These are phyloP conservation scores for Clonostachys rhizophaga DNA, from an alignment of 2,329 filamentous ascomycete species.

Conservation along the genomic window DNA sequence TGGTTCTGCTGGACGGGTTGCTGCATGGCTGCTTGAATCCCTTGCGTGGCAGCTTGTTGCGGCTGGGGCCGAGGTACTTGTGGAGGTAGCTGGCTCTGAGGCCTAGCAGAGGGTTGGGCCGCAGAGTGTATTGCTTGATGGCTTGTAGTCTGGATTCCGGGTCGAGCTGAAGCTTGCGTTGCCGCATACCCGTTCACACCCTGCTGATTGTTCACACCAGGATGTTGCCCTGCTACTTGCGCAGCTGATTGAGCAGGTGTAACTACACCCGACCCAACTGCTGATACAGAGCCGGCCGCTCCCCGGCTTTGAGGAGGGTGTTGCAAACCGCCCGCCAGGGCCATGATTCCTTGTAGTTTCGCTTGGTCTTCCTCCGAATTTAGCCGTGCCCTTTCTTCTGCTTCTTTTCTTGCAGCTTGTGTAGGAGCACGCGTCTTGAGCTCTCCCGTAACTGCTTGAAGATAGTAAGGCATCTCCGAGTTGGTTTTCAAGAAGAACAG, in stretches of 20 bases:
- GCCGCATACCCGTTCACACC: no score
- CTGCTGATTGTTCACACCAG: neutral
- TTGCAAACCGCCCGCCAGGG: constrained; percentile 47
- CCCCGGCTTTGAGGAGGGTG: constrained; percentile 24
- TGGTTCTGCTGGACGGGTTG: neutral
- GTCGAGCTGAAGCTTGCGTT: neutral
- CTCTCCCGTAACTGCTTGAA: constrained; percentile 85
- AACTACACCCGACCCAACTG: constrained; percentile 19
- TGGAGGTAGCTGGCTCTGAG: constrained; percentile 19
- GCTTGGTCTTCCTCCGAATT: constrained; percentile 57
- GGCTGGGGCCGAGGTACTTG: constrained; percentile 13
- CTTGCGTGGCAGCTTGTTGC: constrained; percentile 1
- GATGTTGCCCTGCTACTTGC: constrained; percentile 10
- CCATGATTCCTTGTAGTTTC: constrained; percentile 55
- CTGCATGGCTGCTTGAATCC: neutral
- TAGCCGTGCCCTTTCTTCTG: constrained; percentile 56
- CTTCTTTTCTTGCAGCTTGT: constrained; percentile 65
- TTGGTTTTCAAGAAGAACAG: constrained; percentile 89
- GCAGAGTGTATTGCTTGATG: constrained; percentile 14
- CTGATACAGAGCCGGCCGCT: constrained; percentile 11
- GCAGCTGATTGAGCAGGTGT: constrained; percentile 25
- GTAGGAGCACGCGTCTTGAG: constrained; percentile 79
- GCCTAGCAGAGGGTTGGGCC: constrained; percentile 14
- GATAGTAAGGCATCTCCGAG: constrained; percentile 83
- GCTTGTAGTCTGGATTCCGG: neutral